Evolutionary conservation across 129 eudicot genomes (phyloP), one percentile per base, ranked within the genome.

Genomic region (Scalesia atractyloides): DNA sequence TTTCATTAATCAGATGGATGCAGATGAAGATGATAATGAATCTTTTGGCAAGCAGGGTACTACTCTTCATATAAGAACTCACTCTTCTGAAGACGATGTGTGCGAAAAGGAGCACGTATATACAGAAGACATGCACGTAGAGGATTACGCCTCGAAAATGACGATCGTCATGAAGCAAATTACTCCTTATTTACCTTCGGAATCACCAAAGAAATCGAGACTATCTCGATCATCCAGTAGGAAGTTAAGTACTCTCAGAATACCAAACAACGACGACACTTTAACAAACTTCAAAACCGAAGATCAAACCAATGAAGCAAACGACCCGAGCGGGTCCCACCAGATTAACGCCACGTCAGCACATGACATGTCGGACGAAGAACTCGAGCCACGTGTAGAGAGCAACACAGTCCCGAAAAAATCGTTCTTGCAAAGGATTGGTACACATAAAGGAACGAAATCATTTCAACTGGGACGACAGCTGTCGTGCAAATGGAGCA

Each of bases 401-500:
- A 90, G 88, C 14, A 52, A 91, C 14, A 52, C 63, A 0, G 76
- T 91, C 50, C 82, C 97, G 4, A 84, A 87, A 66, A 86, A 81
- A 69, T 79, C 83, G 0, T 82, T 95, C 61, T 79, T 86, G 0
- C 73, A 69, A 68, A 75, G 99, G 77, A 95, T 95, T 3, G 83
- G 85, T 69, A 91, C 97, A 4, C 97, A 83, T 57, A 95, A 94
- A 67, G 85, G 72, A 60, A 75, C 70, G 48, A 82, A 77, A 24
- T 95, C 99, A 5, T 90, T 56, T 79, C 97, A 94, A 64, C 52
- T 94, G 68, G 98, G 98, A 11, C 77, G 88, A 33, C 96, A 94
- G 49, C 79, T 94, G 7, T 87, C 97, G 5, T 87, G 91, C 81
- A 88, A 83, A 82, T 95, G 99, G 99, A 88, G 91, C 66, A 90